Evolutionary conservation across 805 yeast species (phyloP), one percentile per base, ranked within the genome.

Genomic region (Schwanniomyces pseudopolymorphus): DNA sequence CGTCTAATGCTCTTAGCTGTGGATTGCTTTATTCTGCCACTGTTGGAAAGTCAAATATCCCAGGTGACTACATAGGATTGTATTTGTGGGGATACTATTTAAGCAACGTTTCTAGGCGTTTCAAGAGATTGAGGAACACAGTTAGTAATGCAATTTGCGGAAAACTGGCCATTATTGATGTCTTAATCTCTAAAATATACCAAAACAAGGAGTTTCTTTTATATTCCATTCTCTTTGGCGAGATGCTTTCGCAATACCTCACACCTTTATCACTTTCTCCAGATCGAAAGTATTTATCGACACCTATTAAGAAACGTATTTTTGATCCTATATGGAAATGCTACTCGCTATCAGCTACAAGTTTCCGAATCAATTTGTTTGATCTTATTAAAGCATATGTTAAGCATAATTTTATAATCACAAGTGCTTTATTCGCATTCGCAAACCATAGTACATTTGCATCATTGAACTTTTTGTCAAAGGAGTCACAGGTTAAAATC

Each of bases 281-380:
- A 50, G 70, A 69, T 52, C 73, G 68, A 48, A 53, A 61, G 22
- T 70, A 70, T 56, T 53, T 71, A 19, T 63, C 73, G 3, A 44
- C 60, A 13, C 56, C 57, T 33, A 61, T 72, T 40, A 71, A 67
- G 46, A 43, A 54, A 5, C 48, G 58, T 25, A 54, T 69, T 4
- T 57, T 71, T 46, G 67, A 69, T 44, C 76, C 77, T 1, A 68
- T 72, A 42, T 72, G 77, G 77, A 62, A 60, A 43, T 67, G 70
- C 48, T 71, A 60, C 48, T 53, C 64, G 24, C 52, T 69, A 43
- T 69, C 70, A 6, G 57, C 54, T 14, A 52, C 49, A 8, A 42
- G 54, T 17, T 61, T 58, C 26, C 35, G 56, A 14, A 26, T 72
- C 24, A 55, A 65, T 27, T 69, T 70, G 69, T 14, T 50, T 6